A percentile compares a stretch with the other conserved stretches of the same genome.
Evolutionary conservation across 2,329 filamentous ascomycete genomes (phyloP).

Genomic region (Cladosporium velox): DNA sequence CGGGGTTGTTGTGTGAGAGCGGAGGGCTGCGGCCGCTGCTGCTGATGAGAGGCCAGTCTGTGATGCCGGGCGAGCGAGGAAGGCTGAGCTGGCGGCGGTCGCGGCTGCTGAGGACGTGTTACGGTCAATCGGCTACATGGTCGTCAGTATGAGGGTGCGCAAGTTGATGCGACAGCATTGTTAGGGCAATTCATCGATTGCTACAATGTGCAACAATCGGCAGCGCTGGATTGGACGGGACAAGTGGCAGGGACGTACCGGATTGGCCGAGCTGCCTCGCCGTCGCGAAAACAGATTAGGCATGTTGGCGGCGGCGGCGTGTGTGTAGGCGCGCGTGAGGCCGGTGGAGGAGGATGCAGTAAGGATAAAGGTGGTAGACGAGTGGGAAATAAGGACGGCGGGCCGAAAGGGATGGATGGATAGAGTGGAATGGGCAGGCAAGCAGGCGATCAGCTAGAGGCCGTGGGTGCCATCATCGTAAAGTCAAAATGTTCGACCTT

Average conservation of each 20-base stretch:
- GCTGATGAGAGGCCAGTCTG: constrained; percentile 74
- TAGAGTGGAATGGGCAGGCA: neutral
- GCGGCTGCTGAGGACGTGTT: constrained; percentile 72
- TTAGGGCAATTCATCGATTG: constrained; percentile 14
- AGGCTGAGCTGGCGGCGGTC: constrained; percentile 75
- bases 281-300: constrained; percentile 33
- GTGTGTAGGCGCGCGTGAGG: neutral
- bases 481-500: constrained; percentile 15
- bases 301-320: constrained; percentile 24
- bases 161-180: neutral
- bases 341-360: neutral
- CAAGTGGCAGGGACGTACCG: constrained; percentile 35
- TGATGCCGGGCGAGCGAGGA: constrained; percentile 66
- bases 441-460: constrained; percentile 12
- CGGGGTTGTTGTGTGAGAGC: constrained; percentile 74
- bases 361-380: neutral
- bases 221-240: neutral
- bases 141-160: neutral
- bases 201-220: neutral
- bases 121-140: constrained; percentile 53
- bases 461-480: constrained; percentile 16
- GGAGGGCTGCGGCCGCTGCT: constrained; percentile 82
- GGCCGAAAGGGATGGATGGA: constrained; percentile 7
- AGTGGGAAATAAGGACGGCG: constrained; percentile 9
- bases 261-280: constrained; percentile 32